A percentile compares a stretch with the other conserved stretches of the same genome.
These are phyloP conservation scores for Alternaria triticimaculans DNA, from an alignment of 2,329 filamentous ascomycete genomes.

Conservation along the genomic window DNA sequence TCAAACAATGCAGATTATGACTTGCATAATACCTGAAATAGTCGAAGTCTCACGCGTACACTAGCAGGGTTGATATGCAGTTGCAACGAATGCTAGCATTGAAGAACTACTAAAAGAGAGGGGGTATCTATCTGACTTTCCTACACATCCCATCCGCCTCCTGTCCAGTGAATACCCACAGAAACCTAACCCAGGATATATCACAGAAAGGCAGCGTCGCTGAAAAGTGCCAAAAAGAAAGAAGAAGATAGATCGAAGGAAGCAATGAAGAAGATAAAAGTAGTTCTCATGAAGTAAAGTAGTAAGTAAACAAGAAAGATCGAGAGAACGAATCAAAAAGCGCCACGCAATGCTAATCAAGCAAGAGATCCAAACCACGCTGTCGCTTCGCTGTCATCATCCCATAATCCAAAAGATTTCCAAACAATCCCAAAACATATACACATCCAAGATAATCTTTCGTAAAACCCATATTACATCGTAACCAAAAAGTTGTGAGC, in stretches of 20 bases:
- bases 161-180: background rate
- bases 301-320: background rate
- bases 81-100: background rate
- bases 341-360: constrained; percentile 2
- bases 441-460: background rate
- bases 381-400: background rate
- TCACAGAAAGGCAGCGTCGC: constrained; percentile 1
- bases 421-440: background rate
- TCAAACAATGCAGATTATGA: background rate
- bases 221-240: background rate
- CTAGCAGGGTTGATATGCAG: background rate
- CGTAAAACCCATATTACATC: background rate
- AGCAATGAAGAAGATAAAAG: background rate
- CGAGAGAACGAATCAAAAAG: background rate
- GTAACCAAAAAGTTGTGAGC: background rate
- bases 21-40: background rate
- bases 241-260: background rate
- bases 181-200: constrained; percentile 4
- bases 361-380: background rate
- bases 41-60: background rate
- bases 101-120: background rate
- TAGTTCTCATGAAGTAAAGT: constrained; percentile 1
- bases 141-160: background rate
- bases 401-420: background rate
- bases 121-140: constrained; percentile 22